Conservation (phyloP, 176 grass and related monocot genomes). For the Neostapfia colusana region DNA sequence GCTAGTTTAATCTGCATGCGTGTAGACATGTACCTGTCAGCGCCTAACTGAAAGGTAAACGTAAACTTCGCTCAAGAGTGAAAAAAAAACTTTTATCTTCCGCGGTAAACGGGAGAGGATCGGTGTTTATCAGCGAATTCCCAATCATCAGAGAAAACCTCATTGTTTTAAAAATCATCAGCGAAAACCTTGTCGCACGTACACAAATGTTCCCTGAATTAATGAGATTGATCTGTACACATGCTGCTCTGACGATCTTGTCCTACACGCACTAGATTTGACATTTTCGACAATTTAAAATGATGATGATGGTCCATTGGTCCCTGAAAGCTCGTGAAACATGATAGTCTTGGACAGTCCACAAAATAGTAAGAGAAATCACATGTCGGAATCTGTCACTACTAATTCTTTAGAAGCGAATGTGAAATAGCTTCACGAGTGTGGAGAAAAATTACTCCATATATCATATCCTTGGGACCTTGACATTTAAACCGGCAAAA, state of each 20-base stretch:
- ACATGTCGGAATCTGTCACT: slow-evolving; percentile 12
- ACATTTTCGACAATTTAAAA: slow-evolving; percentile 8
- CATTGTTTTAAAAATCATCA: not conserved
- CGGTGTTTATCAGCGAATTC: not conserved
- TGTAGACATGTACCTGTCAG: not conserved
- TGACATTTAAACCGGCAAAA: slow-evolving; percentile 4
- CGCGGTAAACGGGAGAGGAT: not conserved
- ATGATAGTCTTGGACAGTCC: not conserved
- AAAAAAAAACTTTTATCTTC: not conserved
- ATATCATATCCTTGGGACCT: not conserved
- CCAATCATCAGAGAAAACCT: not conserved
- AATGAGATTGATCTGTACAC: not conserved
- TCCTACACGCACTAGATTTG: not conserved
- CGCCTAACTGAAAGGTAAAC: slow-evolving; percentile 21
- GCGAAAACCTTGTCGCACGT: not conserved
- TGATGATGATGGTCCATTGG: slow-evolving; percentile 7
- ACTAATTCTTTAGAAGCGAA: not conserved
- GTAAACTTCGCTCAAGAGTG: not conserved
- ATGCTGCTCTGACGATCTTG: slow-evolving; percentile 14
- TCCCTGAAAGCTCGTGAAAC: not conserved
- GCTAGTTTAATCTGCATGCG: slow-evolving; percentile 34
- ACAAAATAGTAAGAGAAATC: not conserved
- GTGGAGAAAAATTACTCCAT: not conserved
- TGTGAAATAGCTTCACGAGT: not conserved
- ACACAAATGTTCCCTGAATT: not conserved